Evolutionary conservation across 2,329 filamentous ascomycete genomes (phyloP).

Genomic region (Colletotrichum shisoi): DNA sequence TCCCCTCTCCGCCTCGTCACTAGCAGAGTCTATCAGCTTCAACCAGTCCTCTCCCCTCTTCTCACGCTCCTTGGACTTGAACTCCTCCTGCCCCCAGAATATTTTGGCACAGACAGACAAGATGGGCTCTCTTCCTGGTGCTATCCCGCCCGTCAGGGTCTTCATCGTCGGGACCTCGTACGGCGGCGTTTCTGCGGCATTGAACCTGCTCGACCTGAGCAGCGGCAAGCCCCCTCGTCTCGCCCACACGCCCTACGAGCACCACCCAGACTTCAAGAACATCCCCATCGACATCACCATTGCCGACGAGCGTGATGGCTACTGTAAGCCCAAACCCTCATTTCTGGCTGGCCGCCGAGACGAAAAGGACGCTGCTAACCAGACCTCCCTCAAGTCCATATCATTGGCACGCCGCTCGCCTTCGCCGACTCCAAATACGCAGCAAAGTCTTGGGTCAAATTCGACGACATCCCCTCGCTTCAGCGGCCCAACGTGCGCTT

Average conservation of each 20-base stretch:
- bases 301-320: constrained; percentile 83
- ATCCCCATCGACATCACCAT: constrained; percentile 74
- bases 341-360: neutral
- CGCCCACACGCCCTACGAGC: constrained; percentile 49
- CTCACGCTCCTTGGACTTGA: neutral
- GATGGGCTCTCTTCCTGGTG: constrained; percentile 39
- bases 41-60: constrained; percentile 3
- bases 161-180: constrained; percentile 77
- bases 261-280: constrained; percentile 54
- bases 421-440: constrained; percentile 70
- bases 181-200: constrained; percentile 70
- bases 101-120: constrained; percentile 14
- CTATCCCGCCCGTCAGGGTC: constrained; percentile 59
- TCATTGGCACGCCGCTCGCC: constrained; percentile 78
- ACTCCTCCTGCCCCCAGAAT: neutral
- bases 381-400: constrained; percentile 63
- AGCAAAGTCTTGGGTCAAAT: constrained; percentile 74
- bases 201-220: constrained; percentile 73
- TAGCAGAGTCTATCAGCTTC: constrained; percentile 16
- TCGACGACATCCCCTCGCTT: constrained; percentile 71
- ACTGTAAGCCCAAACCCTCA: constrained; percentile 63
- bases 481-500: constrained; percentile 68
- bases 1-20: constrained; percentile 8
- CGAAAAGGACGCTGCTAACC: constrained; percentile 22
- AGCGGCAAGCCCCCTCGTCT: constrained; percentile 63